A percentile compares a stretch with the other conserved stretches of the same genome.
phyloP scores from a whole-genome alignment of 2,329 filamentous ascomycete genomes.

The Hymenotorrendiella dingleyae region DNA sequence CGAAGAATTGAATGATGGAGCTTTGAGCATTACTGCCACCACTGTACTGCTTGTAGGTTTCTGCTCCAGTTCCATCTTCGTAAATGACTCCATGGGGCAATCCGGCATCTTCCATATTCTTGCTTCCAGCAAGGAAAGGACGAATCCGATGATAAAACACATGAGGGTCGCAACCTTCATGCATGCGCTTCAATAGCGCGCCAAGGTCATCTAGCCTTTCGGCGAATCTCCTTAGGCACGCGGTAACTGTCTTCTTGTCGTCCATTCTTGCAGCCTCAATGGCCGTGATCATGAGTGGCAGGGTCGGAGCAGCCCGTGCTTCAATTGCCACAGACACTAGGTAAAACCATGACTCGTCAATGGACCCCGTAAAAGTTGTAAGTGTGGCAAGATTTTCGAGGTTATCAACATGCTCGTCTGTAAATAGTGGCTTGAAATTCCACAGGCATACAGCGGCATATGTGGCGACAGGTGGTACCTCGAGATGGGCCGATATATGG shows the following conservation, averaged over 20 bases:
- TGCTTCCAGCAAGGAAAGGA: conserved; percentile 92
- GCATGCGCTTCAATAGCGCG: conserved; percentile 76
- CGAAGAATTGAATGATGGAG: conserved; percentile 95
- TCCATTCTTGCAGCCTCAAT: conserved; percentile 70
- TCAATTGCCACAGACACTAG: conserved; percentile 93
- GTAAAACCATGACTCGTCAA: conserved; percentile 99
- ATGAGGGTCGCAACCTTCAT: conserved; percentile 89
- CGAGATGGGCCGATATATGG: conserved; percentile 67
- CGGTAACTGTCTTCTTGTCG: conserved; percentile 66
- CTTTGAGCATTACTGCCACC: conserved; percentile 97
- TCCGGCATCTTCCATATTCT: conserved; percentile 95
- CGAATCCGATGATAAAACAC: conserved; percentile 95
- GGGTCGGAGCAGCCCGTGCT: conserved; percentile 78
- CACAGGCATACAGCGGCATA: conserved; percentile 89
- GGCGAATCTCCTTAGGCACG: conserved; percentile 74
- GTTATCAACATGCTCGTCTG: conserved; percentile 72
- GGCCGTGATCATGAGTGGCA: conserved; percentile 83
- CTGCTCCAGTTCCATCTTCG: conserved; percentile 65
- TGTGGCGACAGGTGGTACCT: conserved; percentile 87
- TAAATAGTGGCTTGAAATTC: conserved; percentile 94
- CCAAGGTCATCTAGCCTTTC: conserved; percentile 84
- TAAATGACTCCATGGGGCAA: conserved; percentile 84
- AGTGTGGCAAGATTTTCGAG: conserved; percentile 85
- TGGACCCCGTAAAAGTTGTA: conserved; percentile 84
- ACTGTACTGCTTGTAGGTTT: conserved; percentile 73